Conservation (phyloP, 257 asterid species). For the Cordia subcordata region DNA sequence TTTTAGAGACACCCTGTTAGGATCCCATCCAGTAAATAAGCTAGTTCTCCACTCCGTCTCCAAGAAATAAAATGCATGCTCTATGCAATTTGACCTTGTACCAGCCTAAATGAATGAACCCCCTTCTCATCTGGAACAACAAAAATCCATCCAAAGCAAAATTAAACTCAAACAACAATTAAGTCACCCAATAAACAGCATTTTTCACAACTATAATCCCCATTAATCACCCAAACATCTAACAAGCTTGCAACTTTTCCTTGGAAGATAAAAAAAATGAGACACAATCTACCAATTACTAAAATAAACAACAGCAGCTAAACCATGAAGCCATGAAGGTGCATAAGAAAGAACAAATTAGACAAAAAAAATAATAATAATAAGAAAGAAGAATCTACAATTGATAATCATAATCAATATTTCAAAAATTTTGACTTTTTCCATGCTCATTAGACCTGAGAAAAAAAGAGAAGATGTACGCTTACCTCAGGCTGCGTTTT, state of each 20-base stretch:
- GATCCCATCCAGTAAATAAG: constrained; percentile 16
- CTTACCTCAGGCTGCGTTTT: constrained; percentile 24
- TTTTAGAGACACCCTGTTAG: constrained; percentile 10
- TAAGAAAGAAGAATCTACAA: too few species aligned
- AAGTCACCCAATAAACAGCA: constrained; percentile 8
- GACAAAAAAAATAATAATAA: not conserved
- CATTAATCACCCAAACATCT: not conserved
- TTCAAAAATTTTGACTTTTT: constrained; percentile 10
- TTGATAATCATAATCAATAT: too few species aligned
- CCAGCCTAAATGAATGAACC: constrained; percentile 16
- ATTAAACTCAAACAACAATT: constrained; percentile 8
- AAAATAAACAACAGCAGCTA: not conserved
- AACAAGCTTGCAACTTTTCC: not conserved
- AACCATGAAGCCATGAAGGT: not conserved
- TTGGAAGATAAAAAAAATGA: too few species aligned
- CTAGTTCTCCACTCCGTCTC: constrained; percentile 21
- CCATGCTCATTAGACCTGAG: constrained; percentile 13
- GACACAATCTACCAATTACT: not conserved
- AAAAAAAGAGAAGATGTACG: constrained; percentile 18
- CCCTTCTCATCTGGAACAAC: constrained; percentile 33
- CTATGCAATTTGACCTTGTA: constrained; percentile 10
- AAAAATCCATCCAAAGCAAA: constrained; percentile 3
- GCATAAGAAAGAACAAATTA: not conserved
- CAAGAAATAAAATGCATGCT: constrained; percentile 16
- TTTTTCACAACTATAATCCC: not conserved